Evolutionary conservation across 352 stramenopile species (phyloP), one percentile per base, ranked within the genome.

Genomic region (Thalassiosira livingstoniorum): DNA sequence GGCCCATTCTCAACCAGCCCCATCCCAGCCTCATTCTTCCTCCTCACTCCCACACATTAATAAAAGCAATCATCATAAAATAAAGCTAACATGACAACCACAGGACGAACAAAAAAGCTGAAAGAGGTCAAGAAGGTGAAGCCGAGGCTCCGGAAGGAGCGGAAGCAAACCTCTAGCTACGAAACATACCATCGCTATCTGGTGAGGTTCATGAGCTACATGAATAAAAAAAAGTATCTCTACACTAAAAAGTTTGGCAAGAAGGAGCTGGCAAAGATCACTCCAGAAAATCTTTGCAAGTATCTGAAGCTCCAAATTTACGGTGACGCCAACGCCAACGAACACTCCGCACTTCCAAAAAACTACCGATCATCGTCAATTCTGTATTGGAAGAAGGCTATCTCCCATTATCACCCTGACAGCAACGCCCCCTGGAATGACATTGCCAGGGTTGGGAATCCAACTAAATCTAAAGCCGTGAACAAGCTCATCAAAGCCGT

Each of bases 381-480:
- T 2, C 21, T 60, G 15, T 29, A 32, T 7, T 80, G 62, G 64
- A 80, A 80, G 34, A 80, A 80, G 42, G n/a, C 57, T 18, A 60
- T 55, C 25, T 80, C 60, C 2, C 66, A 57, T 43, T 80, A 58
- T 29, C 58, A 75, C 47, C 37, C 54, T 10, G 45, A 74, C 37
- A 15, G 35, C 23, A 67, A 68, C 32, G 39, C 35, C 3, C 29
- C 51, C 15, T 80, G 60, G 73, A 62, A 65, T 60, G 62, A 80
- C 31, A 32, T 60, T 43, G 18, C 61, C 7, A 2, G 13, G 31
- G 25, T 25, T 23, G 73, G 73, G 18, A 80, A 80, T 51, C 73
- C 73, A 2, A 80, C 61, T 3, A 13, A 35, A 15, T 43, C 13
- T 34, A 18, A 25, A 10, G 0, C 23, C 2, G 42, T 80, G 7